phyloP scores from a whole-genome alignment of 2,329 filamentous ascomycete species.

The Sclerotiophoma versabilis region DNA sequence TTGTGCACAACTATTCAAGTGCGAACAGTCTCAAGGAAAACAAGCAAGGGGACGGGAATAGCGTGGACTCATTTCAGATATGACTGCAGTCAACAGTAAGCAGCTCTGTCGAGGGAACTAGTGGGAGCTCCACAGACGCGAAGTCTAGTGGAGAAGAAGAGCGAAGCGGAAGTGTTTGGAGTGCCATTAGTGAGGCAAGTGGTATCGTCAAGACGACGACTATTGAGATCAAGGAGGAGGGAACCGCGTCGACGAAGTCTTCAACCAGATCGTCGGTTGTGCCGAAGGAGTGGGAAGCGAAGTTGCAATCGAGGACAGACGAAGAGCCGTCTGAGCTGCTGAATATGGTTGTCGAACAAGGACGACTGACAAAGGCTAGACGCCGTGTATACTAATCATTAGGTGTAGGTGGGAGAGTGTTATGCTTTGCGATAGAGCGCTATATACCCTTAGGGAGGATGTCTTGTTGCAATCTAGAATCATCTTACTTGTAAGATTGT shows the following conservation, averaged over 20 bases:
- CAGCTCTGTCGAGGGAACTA: not conserved
- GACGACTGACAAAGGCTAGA: not conserved
- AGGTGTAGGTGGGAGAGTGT: not conserved
- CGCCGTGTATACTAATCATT: not conserved
- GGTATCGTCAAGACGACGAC: conserved; percentile 12
- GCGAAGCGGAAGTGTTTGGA: not conserved
- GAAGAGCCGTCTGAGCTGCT: not conserved
- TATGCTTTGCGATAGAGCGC: conserved; percentile 62
- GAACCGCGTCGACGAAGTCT: not conserved
- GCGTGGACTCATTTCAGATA: conserved; percentile 14
- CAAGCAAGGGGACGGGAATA: not conserved
- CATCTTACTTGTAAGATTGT: not conserved
- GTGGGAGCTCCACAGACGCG: not conserved
- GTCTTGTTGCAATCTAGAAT: not conserved
- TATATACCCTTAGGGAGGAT: conserved; percentile 16
- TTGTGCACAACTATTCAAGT: not conserved
- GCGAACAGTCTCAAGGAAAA: conserved; percentile 3
- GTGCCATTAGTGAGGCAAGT: not conserved
- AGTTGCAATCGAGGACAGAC: not conserved
- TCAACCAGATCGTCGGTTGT: not conserved
- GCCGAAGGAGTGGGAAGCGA: conserved; percentile 1
- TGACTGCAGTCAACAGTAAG: conserved; percentile 5
- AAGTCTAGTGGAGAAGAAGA: conserved; percentile 1
- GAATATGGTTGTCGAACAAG: conserved; percentile 7
- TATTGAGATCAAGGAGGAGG: not conserved